Base-by-base conservation (phyloP, 176 grass and related monocot genomes). In the Olyra latifolia region DNA sequence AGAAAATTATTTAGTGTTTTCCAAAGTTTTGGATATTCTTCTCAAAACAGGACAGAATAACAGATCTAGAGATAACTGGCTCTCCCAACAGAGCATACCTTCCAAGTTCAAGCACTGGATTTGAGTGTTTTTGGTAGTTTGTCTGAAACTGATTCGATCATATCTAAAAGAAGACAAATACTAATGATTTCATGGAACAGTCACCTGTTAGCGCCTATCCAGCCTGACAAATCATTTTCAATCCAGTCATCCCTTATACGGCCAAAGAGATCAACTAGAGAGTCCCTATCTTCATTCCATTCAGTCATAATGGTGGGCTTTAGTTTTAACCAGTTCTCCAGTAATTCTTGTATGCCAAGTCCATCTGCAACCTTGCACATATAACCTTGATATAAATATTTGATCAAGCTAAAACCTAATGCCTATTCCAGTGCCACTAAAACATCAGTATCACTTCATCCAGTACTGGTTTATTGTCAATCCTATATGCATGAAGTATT, bases 231-330 rank as follows among this genome's bases (percentile, higher is more conserved):
- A 90, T 98, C 92, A 98, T 90, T 98, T 85, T 92, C 85, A 30
- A 98, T 90, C 95, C 95, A 98, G 59, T 94, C 89, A 89, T 98
- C 92, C 82, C 95, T 91, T 72, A 98, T 79, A 68, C 14, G 83
- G 2, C 92, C 95, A 85, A 98, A 98, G 47, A 98, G 85, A 91
- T 92, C 76, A 64, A 98, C 68, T 48, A 98, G 78, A 73, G 73
- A 74, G 40, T 98, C 89, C 70, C 84, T 91, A 72, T 92, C 87
- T 94, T 94, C 92, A 83, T 70, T 81, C 95, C 92, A 94, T 22
- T 98, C 95, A 61, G 74, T 74, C 88, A 94, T 92, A 72, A 94
- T 80, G 50, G 60, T 77, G n/a, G 90, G 85, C 86, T 94, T 94
- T 64, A 98, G 29, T 87, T 91, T 82, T 59, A 43, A 72, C 95